Evolutionary conservation across 805 yeast genomes (phyloP), one percentile per base, ranked within the genome.

Genomic region (Candida glaebosa): DNA sequence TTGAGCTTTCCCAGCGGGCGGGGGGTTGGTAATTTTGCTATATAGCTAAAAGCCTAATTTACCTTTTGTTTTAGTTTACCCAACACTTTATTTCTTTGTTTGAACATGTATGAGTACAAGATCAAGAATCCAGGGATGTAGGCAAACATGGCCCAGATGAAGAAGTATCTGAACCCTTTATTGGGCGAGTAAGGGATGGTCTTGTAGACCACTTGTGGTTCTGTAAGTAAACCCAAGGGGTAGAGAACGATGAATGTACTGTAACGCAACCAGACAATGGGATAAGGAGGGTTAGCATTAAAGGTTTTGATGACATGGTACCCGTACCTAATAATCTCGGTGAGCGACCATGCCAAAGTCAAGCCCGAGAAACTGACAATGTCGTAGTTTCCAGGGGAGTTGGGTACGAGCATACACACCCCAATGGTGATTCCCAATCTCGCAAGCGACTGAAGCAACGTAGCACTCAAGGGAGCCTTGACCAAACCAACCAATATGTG

Each of bases 91-190:
- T 38, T 37, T 38, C 69, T 46, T 39, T 63, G 69, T 28, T 42
- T 50, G 39, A 56, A 51, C 69, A 64, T 63, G 47, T 64, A 53
- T 20, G 46, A 39, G 45, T 61, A 63, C 16, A 64, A 45, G 17
- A 42, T 32, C 15, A 49, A 33, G 40, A 64, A 59, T 3, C 69
- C 69, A 3, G 69, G 69, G 4, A 62, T 17, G 38, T 64, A 64
- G 38, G 49, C 22, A 17, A 40, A n/a, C 49, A 62, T 41, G 2
- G 52, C 56, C 25, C 56, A 52, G 1, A 55, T 40, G 12, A 55
- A 39, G 37, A 61, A 62, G 25, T 45, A 45, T 54, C 24, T 22
- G 34, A 12, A 31, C 26, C 16, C 31, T 31, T 17, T 34, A 4
- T 9, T 19, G n/a, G 17, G 14, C 10, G 37, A 38, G 18, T 31